Conservation (phyloP, 2,329 filamentous ascomycete genomes). For the Curvularia verruculosa region DNA sequence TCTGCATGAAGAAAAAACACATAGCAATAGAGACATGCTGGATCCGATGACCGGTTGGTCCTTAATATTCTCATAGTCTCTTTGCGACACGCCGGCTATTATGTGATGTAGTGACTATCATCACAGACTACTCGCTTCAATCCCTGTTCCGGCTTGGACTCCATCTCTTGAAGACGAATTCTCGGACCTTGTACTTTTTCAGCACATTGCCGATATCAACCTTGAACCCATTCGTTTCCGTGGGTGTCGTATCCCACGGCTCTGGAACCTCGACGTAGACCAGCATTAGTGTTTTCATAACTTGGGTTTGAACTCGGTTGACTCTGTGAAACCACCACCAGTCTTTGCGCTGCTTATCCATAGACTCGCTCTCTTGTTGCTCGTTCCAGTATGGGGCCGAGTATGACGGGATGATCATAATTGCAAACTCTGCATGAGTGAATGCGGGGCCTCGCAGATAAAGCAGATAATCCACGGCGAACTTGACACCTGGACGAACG, state of each 20-base stretch:
- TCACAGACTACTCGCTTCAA: slow-evolving; percentile 38
- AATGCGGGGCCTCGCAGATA: slow-evolving; percentile 94
- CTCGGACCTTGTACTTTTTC: slow-evolving; percentile 74
- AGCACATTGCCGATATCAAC: slow-evolving; percentile 68
- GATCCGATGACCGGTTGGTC: not conserved
- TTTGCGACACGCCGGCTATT: not conserved
- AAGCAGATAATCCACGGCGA: slow-evolving; percentile 91
- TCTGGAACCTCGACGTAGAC: slow-evolving; percentile 91
- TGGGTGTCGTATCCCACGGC: slow-evolving; percentile 57
- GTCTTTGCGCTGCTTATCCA: slow-evolving; percentile 56
- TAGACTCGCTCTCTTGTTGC: slow-evolving; percentile 45
- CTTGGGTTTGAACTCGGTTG: slow-evolving; percentile 87
- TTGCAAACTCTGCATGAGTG: slow-evolving; percentile 89
- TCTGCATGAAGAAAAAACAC: not conserved
- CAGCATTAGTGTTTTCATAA: slow-evolving; percentile 86
- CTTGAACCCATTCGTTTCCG: slow-evolving; percentile 43
- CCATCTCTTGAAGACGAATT: slow-evolving; percentile 84
- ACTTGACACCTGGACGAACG: slow-evolving; percentile 89
- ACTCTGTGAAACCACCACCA: slow-evolving; percentile 90
- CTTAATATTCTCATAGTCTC: not conserved
- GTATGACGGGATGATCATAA: slow-evolving; percentile 85
- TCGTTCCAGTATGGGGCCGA: slow-evolving; percentile 73
- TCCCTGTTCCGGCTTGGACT: slow-evolving; percentile 77
- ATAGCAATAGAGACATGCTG: not conserved
- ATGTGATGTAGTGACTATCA: not conserved